Percentiles rank a stretch among this genome's conserved stretches.
These are phyloP conservation scores for Penicillium hesseltinei DNA, from an alignment of 2,329 filamentous ascomycete genomes.

Conservation along the genomic window DNA sequence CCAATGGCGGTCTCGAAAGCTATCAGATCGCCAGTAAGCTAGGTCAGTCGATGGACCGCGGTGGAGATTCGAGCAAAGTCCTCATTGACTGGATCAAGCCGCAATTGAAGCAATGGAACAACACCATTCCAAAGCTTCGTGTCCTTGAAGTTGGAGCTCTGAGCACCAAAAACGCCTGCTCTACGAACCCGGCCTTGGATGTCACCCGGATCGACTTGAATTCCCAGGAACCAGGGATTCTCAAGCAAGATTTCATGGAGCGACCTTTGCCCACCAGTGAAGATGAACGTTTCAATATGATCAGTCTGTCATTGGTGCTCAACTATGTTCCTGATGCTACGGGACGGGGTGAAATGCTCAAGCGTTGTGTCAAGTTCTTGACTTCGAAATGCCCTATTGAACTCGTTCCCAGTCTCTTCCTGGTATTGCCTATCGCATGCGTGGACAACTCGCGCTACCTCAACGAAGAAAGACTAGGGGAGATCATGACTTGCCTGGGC, in stretches of 20 bases:
- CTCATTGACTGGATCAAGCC: constrained; percentile 58
- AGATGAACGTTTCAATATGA: constrained; percentile 75
- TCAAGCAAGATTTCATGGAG: constrained; percentile 92
- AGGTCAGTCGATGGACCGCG: constrained; percentile 59
- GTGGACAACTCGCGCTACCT: constrained; percentile 89
- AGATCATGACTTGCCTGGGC: constrained; percentile 75
- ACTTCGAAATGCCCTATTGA: constrained; percentile 32
- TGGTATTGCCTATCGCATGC: constrained; percentile 87
- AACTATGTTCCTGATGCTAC: constrained; percentile 85
- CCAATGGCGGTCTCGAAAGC: constrained; percentile 57
- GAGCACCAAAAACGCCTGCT: constrained; percentile 81
- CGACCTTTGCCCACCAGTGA: constrained; percentile 64
- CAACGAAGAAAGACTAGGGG: constrained; percentile 64
- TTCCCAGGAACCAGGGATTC: constrained; percentile 73
- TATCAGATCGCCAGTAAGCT: constrained; percentile 64
- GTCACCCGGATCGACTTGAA: constrained; percentile 86
- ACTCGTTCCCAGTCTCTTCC: constrained; percentile 63
- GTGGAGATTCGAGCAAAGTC: constrained; percentile 62
- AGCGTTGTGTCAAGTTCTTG: constrained; percentile 70
- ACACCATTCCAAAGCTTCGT: constrained; percentile 45
- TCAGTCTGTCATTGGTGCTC: constrained; percentile 87
- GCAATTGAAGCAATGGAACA: constrained; percentile 24
- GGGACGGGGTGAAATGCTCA: constrained; percentile 80
- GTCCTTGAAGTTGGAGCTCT: constrained; percentile 90
- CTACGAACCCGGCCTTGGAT: constrained; percentile 66